These are phyloP conservation scores for Vitellaria paradoxa DNA, from an alignment of 179 eudicot species.

Conservation along the genomic window DNA sequence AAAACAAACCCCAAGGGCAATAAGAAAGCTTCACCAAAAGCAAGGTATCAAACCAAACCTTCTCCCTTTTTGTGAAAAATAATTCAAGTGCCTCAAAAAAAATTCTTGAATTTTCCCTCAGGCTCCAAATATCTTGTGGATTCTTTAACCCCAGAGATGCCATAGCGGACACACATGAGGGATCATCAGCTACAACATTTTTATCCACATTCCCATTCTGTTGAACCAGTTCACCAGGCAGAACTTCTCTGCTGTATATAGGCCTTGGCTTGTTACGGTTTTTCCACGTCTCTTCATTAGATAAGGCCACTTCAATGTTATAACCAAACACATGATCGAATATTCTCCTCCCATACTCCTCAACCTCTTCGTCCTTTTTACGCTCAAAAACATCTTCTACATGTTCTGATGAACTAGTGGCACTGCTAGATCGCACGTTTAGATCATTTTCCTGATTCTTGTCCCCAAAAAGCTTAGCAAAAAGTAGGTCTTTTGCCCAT, in stretches of 20 bases:
- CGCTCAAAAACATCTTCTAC: slow-evolving; percentile 76
- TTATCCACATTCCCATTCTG: slow-evolving; percentile 58
- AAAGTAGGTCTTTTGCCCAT: slow-evolving; percentile 96
- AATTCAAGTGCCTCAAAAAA: slow-evolving; percentile 73
- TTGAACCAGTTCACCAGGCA: slow-evolving; percentile 28
- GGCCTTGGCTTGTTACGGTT: slow-evolving; percentile 83
- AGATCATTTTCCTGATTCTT: slow-evolving; percentile 92
- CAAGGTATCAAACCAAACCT: slow-evolving; percentile 39
- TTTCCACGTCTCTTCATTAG: slow-evolving; percentile 98
- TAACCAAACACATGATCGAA: slow-evolving; percentile 95
- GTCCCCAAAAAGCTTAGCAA: slow-evolving; percentile 88
- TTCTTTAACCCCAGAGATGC: slow-evolving; percentile 79
- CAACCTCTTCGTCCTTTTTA: slow-evolving; percentile 60
- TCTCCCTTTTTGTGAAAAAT: slow-evolving; percentile 62
- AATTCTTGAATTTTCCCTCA: slow-evolving; percentile 68
- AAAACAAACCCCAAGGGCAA: not conserved
- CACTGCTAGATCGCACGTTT: slow-evolving; percentile 81
- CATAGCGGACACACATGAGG: slow-evolving; percentile 78
- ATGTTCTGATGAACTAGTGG: slow-evolving; percentile 70
- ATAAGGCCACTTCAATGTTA: slow-evolving; percentile 82
- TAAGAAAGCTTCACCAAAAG: not conserved
- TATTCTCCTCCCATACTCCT: slow-evolving; percentile 70
- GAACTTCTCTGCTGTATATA: slow-evolving; percentile 58
- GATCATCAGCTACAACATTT: slow-evolving; percentile 33
- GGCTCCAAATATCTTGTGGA: slow-evolving; percentile 93